Percentiles rank a stretch among this genome's conserved stretches.
These are phyloP conservation scores for Capsicum baccatum DNA, from an alignment of 257 asterid genomes.

Conservation along the genomic window DNA sequence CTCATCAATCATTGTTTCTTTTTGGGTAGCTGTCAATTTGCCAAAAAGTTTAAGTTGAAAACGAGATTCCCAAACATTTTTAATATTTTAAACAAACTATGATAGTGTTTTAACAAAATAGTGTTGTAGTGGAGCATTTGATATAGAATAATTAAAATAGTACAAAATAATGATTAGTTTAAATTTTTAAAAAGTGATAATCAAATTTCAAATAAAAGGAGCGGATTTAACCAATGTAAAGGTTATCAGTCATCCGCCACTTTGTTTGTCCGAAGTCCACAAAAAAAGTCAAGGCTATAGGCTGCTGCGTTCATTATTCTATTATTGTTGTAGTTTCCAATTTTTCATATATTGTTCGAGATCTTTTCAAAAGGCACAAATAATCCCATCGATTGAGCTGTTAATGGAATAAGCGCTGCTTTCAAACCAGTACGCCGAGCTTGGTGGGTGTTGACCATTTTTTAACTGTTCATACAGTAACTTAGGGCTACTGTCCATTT, in stretches of 20 bases:
- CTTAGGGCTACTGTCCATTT: too few relatives aligned
- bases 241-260: not conserved
- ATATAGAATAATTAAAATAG: not conserved
- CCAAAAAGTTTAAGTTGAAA: not conserved
- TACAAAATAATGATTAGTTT: not conserved
- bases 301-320: not conserved
- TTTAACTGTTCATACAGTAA: too few relatives aligned
- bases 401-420: too few relatives aligned
- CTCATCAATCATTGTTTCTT: not conserved
- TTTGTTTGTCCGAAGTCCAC: conserved; percentile 15
- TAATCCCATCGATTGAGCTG: too few relatives aligned
- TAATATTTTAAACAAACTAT: not conserved
- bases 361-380: not conserved
- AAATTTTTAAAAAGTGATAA: not conserved
- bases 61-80: not conserved
- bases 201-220: not conserved
- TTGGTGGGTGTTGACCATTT: too few relatives aligned
- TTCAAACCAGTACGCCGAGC: too few relatives aligned
- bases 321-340: not conserved
- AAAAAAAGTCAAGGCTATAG: not conserved
- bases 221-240: not conserved
- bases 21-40: not conserved
- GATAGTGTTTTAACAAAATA: not conserved
- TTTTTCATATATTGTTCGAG: not conserved
- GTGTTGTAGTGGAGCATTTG: not conserved